Evolutionary conservation across 2,329 filamentous ascomycete genomes (phyloP), one percentile per base, ranked within the genome.

Genomic region (Leptographium flavum): DNA sequence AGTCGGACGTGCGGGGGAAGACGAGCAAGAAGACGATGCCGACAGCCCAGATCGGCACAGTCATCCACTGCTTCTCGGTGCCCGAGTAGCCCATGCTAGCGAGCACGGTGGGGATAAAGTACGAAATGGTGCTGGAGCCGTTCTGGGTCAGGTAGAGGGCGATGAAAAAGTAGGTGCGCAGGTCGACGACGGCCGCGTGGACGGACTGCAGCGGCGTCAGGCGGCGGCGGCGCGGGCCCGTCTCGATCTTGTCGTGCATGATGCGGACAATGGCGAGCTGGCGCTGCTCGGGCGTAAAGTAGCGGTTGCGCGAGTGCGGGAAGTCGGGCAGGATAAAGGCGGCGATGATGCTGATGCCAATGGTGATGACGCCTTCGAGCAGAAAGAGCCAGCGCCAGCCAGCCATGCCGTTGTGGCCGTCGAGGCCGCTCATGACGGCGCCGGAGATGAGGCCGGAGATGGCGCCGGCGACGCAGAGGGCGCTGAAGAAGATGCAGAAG

Each of bases 41-140:
- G n/a, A n/a, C n/a, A n/a, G n/a, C n/a, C n/a, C n/a, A n/a, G n/a
- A n/a, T n/a, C n/a, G n/a, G n/a, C n/a, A n/a, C n/a, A n/a, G n/a
- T n/a, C n/a, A n/a, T n/a, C n/a, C n/a, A n/a, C n/a, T n/a, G n/a
- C n/a, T n/a, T n/a, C n/a, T 66, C 66, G 8, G 68, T 80, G 6
- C 81, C 66, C 39, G 61, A 66, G 64, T 84, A 87, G 9, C 74
- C 71, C 66, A 88, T 73, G 57, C 66, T 70, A 42, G 65, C 60
- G 13, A 93, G 74, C 53, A 92, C 83, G 55, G 88, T 74, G 4
- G 84, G 83, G 3, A 88, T 63, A 57, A 88, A 88, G 60, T 83
- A 90, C 2, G 82, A 81, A 8, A 92, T 71, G 0, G 83, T 77
- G 58, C 90, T 90, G 1, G 73, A 72, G 42, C 83, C 73, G 14